Evolutionary conservation across 176 grass and related monocot genomes (phyloP).

Genomic region (Raddia guianensis): DNA sequence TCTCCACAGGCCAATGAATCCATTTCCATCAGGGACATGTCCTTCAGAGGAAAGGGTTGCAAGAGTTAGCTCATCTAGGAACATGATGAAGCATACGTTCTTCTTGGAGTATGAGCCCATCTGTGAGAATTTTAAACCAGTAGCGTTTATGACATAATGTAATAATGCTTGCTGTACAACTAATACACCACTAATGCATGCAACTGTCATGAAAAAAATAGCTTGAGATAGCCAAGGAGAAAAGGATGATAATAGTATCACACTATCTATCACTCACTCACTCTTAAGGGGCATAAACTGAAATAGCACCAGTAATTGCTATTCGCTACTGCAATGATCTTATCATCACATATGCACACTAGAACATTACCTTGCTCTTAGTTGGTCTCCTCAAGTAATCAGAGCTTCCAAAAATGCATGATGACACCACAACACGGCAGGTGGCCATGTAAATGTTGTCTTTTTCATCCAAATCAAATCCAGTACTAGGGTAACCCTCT

Average conservation of each 20-base stretch:
- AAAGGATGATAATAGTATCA: not conserved
- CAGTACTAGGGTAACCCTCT: slow-evolving; percentile 49
- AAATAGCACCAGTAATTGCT: slow-evolving; percentile 6
- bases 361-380: slow-evolving; percentile 75
- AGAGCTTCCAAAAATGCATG: slow-evolving; percentile 93
- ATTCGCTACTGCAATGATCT: slow-evolving; percentile 26
- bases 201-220: slow-evolving; percentile 30
- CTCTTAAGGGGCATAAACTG: slow-evolving; percentile 9
- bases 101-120: slow-evolving; percentile 74
- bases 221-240: not conserved
- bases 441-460: slow-evolving; percentile 67
- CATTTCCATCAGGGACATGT: slow-evolving; percentile 60
- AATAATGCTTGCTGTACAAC: slow-evolving; percentile 31
- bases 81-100: slow-evolving; percentile 97
- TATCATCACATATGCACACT: slow-evolving; percentile 27
- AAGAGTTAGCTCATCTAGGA: slow-evolving; percentile 82
- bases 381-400: slow-evolving; percentile 89
- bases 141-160: slow-evolving; percentile 34
- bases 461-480: slow-evolving; percentile 79
- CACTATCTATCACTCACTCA: not conserved
- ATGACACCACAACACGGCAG: slow-evolving; percentile 75
- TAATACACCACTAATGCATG: slow-evolving; percentile 11
- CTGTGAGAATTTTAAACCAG: slow-evolving; percentile 62
- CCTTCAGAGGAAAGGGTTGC: slow-evolving; percentile 88
- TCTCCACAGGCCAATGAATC: slow-evolving; percentile 82